Evolutionary conservation across 2,329 filamentous ascomycete genomes (phyloP).

Genomic region (Penicillium sp.): DNA sequence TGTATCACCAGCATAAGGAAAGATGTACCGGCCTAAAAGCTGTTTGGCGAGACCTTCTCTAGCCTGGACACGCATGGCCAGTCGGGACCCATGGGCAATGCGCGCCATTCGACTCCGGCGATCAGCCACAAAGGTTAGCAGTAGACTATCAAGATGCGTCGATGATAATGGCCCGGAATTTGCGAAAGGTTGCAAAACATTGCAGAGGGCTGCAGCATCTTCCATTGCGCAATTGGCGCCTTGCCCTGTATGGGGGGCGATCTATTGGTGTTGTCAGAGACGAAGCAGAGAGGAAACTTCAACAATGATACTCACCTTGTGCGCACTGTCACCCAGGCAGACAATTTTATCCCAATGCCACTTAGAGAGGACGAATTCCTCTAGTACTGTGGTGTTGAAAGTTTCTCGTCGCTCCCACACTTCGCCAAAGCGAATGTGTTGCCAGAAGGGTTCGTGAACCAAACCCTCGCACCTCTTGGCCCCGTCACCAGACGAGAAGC

Average conservation of each 20-base stretch:
- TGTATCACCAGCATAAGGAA: background rate
- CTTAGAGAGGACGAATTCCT: background rate
- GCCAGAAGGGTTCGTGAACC: too few species aligned
- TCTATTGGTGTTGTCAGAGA: too few species aligned
- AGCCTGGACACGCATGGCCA: background rate
- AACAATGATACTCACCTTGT: too few species aligned
- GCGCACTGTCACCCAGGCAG: background rate
- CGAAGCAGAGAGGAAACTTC: too few species aligned
- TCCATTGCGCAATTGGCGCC: constrained; percentile 6
- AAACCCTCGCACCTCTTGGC: background rate
- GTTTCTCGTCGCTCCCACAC: background rate
- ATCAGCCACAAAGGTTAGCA: too few species aligned
- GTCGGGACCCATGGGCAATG: background rate
- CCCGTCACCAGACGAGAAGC: background rate
- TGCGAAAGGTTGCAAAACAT: background rate
- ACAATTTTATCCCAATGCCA: background rate
- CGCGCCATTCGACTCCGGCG: too few species aligned
- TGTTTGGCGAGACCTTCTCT: background rate
- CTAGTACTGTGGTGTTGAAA: background rate
- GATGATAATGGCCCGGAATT: background rate
- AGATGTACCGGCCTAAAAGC: background rate
- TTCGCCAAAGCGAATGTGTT: background rate
- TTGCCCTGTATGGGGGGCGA: background rate
- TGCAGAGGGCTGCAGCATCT: background rate
- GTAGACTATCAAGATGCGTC: too few species aligned